Percentiles rank a stretch among this genome's conserved stretches.
Conservation (phyloP, 345 rosid species). For the Hibiscus syriacus region DNA sequence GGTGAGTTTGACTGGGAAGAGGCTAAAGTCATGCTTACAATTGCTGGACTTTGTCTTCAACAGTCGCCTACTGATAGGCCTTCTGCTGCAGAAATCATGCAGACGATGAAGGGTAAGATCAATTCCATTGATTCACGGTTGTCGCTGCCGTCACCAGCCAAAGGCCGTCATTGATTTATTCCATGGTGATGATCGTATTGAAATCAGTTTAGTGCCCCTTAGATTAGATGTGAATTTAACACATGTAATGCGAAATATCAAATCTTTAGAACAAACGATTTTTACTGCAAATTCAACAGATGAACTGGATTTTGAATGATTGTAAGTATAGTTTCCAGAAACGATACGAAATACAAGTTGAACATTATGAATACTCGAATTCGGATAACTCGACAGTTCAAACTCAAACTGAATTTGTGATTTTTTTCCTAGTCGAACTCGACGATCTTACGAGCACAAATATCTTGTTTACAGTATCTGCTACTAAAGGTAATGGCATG, state of each 20-base stretch:
- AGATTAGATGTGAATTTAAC: no score
- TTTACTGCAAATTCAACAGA: neutral
- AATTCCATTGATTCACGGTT: conserved; percentile 24
- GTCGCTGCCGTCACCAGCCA: conserved; percentile 7
- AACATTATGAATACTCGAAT: no score
- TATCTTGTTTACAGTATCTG: neutral
- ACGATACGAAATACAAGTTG: no score
- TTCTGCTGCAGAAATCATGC: conserved; percentile 44
- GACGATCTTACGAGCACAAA: neutral
- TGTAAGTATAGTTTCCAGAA: no score
- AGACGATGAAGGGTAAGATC: conserved; percentile 26
- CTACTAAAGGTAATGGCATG: no score
- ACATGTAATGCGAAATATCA: no score
- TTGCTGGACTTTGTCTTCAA: conserved; percentile 44
- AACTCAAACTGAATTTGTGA: neutral
- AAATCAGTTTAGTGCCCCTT: neutral
- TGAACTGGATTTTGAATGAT: neutral
- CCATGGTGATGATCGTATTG: neutral
- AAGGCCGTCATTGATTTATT: neutral
- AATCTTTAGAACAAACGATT: no score
- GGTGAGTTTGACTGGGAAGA: conserved; percentile 46
- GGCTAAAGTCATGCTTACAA: conserved; percentile 39
- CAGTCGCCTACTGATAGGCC: conserved; percentile 52
- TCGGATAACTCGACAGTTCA: no score
- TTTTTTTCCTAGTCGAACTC: neutral